These are phyloP conservation scores for Allium fistulosum DNA, from an alignment of 106 monocot species.

Conservation along the genomic window DNA sequence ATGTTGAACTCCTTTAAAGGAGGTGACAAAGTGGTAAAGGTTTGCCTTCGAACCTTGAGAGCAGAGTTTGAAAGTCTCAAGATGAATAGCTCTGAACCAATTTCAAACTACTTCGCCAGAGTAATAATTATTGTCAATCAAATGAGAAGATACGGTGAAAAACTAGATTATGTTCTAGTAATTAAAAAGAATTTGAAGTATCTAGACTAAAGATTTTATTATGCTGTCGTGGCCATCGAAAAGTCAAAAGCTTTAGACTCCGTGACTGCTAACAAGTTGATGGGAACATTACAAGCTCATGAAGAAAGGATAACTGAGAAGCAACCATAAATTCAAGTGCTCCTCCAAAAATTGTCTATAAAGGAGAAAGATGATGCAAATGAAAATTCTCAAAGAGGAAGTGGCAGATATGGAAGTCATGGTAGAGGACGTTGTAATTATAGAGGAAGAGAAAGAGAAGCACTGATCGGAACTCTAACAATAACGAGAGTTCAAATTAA, in stretches of 20 bases:
- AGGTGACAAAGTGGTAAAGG: too few relatives aligned
- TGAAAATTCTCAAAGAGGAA: neutral
- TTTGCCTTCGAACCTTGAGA: neutral
- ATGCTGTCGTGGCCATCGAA: neutral
- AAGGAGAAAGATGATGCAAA: neutral
- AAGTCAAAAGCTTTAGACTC: slow-evolving; percentile 5
- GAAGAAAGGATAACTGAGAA: neutral
- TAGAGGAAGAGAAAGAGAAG: too few relatives aligned
- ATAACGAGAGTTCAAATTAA: neutral
- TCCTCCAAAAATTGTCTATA: neutral
- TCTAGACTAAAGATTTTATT: neutral
- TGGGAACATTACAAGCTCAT: slow-evolving; percentile 5
- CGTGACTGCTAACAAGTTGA: neutral
- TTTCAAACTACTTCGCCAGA: slow-evolving; percentile 3
- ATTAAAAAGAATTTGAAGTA: slow-evolving; percentile 1
- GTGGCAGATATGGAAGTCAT: neutral
- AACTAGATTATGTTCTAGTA: neutral
- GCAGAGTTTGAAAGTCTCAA: slow-evolving; percentile 3
- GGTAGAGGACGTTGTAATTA: too few relatives aligned
- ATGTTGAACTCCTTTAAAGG: too few relatives aligned
- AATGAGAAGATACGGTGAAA: slow-evolving; percentile 8
- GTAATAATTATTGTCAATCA: neutral
- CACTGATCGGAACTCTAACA: too few relatives aligned
- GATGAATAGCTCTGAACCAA: neutral
- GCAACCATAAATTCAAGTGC: neutral